Base-by-base conservation (phyloP, 768 basidiomycete genomes). In the Amanita molliuscula region DNA sequence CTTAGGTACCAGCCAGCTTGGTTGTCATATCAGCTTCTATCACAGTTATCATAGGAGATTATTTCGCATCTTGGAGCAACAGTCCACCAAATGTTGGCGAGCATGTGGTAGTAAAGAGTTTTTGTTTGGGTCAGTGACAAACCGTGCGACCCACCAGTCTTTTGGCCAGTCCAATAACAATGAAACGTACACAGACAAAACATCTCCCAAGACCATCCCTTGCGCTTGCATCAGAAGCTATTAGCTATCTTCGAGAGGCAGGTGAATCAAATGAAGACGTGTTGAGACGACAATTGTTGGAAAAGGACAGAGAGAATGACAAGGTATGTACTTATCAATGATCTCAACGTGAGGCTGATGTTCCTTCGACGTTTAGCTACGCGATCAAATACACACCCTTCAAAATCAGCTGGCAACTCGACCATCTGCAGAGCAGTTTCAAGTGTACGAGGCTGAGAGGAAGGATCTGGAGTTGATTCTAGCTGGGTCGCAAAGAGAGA, bases 401-500 rank as follows among this genome's bases (percentile, higher is more conserved):
- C 81, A 88, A 59, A 73, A 72, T 0, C 81, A 84, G 53, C 75
- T 89, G 4, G 70, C 77, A 0, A 69, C 79, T 47, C 73, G 88
- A 10, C 88, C 88, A 10, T 79, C 87, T 4, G 52, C 82, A 33
- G 84, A 88, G 54, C 67, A 67, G 0, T 69, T 90, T 23, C 80
- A 86, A 52, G 73, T 71, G 31, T 64, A 89, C 28, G 72, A 84
- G 62, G 81, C 78, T 58, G 88, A 90, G 55, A 80, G 81, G 57
- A 79, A 79, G 56, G 83, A 85, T 51, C 67, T 89, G 1, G 88
- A 89, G 34, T 68, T 91, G 15, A 68, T 91, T 3, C 65, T 89
- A 0, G 78, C 85, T 52, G 88, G 88, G 0, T 90, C 88, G 0
- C 87, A 89, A 55, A 69, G 87, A 44, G 89, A 92, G 67, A 92